Conservation (phyloP, 2,329 filamentous ascomycete genomes). For the Penicillium sp. region DNA sequence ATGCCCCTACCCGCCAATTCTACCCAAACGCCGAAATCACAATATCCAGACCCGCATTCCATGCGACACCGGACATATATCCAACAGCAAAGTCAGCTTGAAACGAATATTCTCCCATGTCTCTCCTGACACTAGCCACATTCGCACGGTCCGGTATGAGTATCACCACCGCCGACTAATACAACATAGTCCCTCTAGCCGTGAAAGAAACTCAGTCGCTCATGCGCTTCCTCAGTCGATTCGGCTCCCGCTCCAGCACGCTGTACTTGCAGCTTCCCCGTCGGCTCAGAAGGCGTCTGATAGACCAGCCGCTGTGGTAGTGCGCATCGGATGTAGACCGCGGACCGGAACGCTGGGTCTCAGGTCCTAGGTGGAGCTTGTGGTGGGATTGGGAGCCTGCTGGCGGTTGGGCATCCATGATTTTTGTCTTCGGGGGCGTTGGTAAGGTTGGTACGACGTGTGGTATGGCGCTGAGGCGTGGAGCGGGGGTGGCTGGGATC, state of each 20-base stretch:
- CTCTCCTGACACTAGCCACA: not conserved
- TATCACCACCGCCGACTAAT: not conserved
- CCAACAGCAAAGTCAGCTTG: not conserved
- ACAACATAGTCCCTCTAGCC: not conserved
- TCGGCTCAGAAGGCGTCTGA: slow-evolving; percentile 18
- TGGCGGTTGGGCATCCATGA: slow-evolving; percentile 18
- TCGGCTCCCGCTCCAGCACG: slow-evolving; percentile 19
- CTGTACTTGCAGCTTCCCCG: slow-evolving; percentile 17
- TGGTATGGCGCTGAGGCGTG: not conserved
- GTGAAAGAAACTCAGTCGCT: slow-evolving; percentile 4
- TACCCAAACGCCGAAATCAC: not conserved
- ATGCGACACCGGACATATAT: not conserved
- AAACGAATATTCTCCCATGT: not conserved
- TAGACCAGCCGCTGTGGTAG: slow-evolving; percentile 13
- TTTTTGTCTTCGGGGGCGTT: not conserved
- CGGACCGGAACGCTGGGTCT: not conserved
- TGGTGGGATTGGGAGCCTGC: not conserved
- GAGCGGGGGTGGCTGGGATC: slow-evolving; percentile 5
- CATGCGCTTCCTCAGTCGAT: slow-evolving; percentile 20
- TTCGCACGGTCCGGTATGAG: too few species aligned
- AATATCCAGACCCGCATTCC: not conserved
- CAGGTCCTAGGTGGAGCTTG: slow-evolving; percentile 1
- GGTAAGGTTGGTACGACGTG: not conserved
- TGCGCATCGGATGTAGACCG: not conserved
- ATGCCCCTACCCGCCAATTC: not conserved